Base-by-base conservation (phyloP, 73 alveolate genomes). In the Symbiodinium pilosum region DNA sequence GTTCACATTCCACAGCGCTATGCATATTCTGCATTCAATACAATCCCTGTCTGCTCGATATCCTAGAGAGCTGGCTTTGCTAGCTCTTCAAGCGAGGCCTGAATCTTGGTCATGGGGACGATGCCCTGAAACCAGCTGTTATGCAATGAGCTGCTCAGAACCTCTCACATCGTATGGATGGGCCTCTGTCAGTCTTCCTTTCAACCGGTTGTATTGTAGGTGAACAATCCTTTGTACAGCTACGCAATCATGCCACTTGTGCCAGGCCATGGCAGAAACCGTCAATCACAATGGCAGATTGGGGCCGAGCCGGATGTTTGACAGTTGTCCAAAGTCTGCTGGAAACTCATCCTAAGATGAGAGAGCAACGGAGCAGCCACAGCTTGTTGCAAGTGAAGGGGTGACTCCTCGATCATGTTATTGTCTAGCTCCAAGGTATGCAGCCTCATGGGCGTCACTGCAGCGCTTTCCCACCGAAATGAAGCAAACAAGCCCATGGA, bases 161-260 rank as follows among this genome's bases (percentile, higher is more conserved):
- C 7, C 0, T n/a, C n/a, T n/a, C n/a, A n/a, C n/a, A n/a, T n/a
- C n/a, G 18, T 34, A 24, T 5, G 3, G 47, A 3, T 2, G 93
- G 56, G 8, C 88, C 97, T 69, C 89, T 20, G 97, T 91, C 69
- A 93, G 52, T 43, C 84, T 52, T 26, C 98, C 98, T 26, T 47
- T 93, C 86, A 93, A 12, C 40, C 93, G 92, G 92, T 93, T 93
- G 98, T 93, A 93, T 93, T 93, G 98, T 71, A 93, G 54, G 84
- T 93, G 98, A 56, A 93, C 81, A 34, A 42, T 42, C 93, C 98
- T 91, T 43, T 18, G 81, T 38, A 64, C 81, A 21, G 24, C 40
- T 6, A 14, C 6, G 59, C 59, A 47, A 9, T 47, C 21, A 9
- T 47, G n/a, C 83, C 83, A 68, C 11, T 9, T 7, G 5, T 18